Evolutionary conservation across 495 filamentous ascomycete species (phyloP), one percentile per base, ranked within the genome.

Genomic region (Pyrenula aspistea): DNA sequence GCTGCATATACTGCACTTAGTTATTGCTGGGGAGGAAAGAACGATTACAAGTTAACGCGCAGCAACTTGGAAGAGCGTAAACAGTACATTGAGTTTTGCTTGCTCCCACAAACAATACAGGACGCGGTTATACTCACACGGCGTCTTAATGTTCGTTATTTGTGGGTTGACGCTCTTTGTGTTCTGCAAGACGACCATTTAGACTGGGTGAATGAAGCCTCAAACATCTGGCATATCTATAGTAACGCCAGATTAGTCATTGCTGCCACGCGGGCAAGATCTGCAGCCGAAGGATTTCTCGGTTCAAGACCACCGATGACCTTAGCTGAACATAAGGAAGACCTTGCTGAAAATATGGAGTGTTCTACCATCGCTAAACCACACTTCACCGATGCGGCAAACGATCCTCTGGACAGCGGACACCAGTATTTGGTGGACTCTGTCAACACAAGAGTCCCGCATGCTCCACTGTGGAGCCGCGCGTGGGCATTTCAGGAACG

Each of bases 401-500:
- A n/a, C n/a, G n/a, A n/a, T n/a, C n/a, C n/a, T n/a, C n/a, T n/a
- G n/a, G n/a, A n/a, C n/a, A n/a, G n/a, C n/a, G n/a, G n/a, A n/a
- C n/a, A n/a, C n/a, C n/a, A n/a, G n/a, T n/a, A n/a, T n/a, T n/a
- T n/a, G n/a, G n/a, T n/a, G n/a, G n/a, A n/a, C n/a, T n/a, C n/a
- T n/a, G n/a, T n/a, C n/a, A n/a, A n/a, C n/a, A n/a, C n/a, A n/a
- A n/a, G n/a, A n/a, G n/a, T n/a, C n/a, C n/a, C n/a, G n/a, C n/a
- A n/a, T n/a, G n/a, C n/a, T n/a, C n/a, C n/a, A n/a, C n/a, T n/a
- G n/a, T n/a, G n/a, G n/a, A n/a, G 24, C 12, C 56, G 57, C 15
- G 59, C 56, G 10, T 65, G 63, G 63, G 61, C 52, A 0, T 49
- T 65, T 21, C 63, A 65, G 51, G 63, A 63, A 48, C 61, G 59